Conservation (phyloP, 352 stramenopile genomes). For the Phytophthora sansomeana region DNA sequence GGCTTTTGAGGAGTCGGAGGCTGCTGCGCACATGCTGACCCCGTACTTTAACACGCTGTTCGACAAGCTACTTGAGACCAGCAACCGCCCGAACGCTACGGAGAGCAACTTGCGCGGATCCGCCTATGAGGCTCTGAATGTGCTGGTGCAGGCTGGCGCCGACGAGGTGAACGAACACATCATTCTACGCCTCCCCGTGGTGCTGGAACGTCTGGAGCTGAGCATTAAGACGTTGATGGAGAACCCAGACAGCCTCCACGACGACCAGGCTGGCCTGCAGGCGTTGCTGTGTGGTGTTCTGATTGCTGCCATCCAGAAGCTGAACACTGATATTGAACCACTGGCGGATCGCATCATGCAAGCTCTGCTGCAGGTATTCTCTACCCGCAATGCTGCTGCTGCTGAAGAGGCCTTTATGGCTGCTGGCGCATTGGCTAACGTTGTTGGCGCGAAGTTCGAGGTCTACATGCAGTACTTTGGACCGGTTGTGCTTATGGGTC, state of each 20-base stretch:
- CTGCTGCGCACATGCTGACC: conserved; percentile 85
- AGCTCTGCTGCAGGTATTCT: conserved; percentile 95
- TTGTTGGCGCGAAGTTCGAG: conserved; percentile 93
- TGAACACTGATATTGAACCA: conserved; percentile 88
- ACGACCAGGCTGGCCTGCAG: conserved; percentile 79
- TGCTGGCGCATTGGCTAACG: conserved; percentile 93
- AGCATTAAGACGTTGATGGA: conserved; percentile 74
- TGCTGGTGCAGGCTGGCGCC: conserved; percentile 91
- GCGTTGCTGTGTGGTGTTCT: conserved; percentile 92
- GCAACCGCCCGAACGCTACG: conserved; percentile 86
- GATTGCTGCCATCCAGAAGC: conserved; percentile 94
- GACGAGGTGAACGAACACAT: conserved; percentile 83
- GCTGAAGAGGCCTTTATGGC: conserved; percentile 98
- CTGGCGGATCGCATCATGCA: conserved; percentile 96
- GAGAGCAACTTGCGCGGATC: conserved; percentile 93
- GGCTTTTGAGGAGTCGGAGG: conserved; percentile 88
- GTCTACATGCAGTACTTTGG: conserved; percentile 97
- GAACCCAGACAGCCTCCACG: conserved; percentile 78
- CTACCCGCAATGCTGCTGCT: conserved; percentile 92
- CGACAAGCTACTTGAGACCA: conserved; percentile 93
- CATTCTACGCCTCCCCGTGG: conserved; percentile 75
- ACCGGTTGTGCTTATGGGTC: conserved; percentile 91
- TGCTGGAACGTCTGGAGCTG: conserved; percentile 81
- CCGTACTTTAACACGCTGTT: conserved; percentile 94
- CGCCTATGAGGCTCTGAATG: conserved; percentile 95